Evolutionary conservation across 2,329 filamentous ascomycete species (phyloP).

Genomic region (Aspergillus fumigatiaffinis): DNA sequence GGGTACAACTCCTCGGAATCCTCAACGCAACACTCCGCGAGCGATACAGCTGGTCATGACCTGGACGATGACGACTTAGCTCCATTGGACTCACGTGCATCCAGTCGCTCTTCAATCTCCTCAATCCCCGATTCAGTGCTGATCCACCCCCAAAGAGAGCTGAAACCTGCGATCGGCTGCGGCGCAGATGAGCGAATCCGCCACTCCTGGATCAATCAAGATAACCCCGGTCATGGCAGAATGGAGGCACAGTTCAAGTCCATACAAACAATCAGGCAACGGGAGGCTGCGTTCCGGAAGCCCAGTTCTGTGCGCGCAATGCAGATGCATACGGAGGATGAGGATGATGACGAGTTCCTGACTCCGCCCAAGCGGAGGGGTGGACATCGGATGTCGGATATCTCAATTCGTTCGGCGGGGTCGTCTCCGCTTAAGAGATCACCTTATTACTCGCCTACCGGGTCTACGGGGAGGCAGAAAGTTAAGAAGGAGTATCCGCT

Average conservation of each 20-base stretch:
- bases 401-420: conserved; percentile 30
- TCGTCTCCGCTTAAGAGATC: conserved; percentile 31
- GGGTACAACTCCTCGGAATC: conserved; percentile 34
- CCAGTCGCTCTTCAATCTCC: conserved; percentile 40
- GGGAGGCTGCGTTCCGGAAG: conserved; percentile 40
- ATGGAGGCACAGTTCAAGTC: conserved; percentile 17
- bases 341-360: conserved; percentile 38
- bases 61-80: conserved; percentile 26
- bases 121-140: conserved; percentile 39
- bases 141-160: conserved; percentile 26
- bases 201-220: conserved; percentile 17
- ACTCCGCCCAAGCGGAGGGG: conserved; percentile 31
- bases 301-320: conserved; percentile 44
- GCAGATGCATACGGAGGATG: conserved; percentile 43
- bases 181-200: conserved; percentile 16
- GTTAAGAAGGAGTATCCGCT: conserved; percentile 51
- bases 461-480: conserved; percentile 28
- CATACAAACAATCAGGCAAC: conserved; percentile 28
- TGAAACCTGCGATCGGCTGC: conserved; percentile 18
- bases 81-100: conserved; percentile 25
- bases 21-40: conserved; percentile 26
- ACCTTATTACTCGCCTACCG: conserved; percentile 32
- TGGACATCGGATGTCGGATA: conserved; percentile 25
- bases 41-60: conserved; percentile 23
- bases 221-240: conserved; percentile 9